A percentile compares a stretch with the other conserved stretches of the same genome.
phyloP scores from a whole-genome alignment of 1,139 yeast species.

The Blastobotrys raffinosifermentans region DNA sequence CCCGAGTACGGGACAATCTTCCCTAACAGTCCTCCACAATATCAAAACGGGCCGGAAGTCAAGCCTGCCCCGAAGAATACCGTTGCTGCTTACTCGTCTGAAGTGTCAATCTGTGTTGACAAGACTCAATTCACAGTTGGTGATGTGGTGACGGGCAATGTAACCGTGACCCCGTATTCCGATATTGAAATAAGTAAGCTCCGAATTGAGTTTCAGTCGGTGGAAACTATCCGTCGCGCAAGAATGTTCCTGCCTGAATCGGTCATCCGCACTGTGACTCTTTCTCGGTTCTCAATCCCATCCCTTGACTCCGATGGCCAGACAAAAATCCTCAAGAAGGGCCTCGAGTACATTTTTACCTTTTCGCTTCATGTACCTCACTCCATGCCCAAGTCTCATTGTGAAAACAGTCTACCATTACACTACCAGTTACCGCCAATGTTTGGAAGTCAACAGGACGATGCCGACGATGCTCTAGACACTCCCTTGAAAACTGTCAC shows the following conservation, averaged over 20 bases:
- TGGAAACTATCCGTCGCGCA: constrained; percentile 7
- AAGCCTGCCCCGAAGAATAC: no score
- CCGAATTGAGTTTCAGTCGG: constrained; percentile 8
- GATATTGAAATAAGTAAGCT: constrained; percentile 7
- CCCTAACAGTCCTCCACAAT: no score
- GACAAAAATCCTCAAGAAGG: constrained; percentile 13
- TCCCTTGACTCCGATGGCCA: constrained; percentile 16
- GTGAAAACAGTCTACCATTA: constrained; percentile 6
- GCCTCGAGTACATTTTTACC: constrained; percentile 16
- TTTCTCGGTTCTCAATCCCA: no score
- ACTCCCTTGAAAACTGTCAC: constrained; percentile 9
- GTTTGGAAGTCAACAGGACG: constrained; percentile 8
- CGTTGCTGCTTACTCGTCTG: no score
- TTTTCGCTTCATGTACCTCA: constrained; percentile 19
- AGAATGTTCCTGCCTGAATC: no score
- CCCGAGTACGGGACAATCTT: no score
- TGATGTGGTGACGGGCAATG: constrained; percentile 8
- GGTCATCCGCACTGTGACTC: no score
- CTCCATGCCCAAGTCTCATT: constrained; percentile 5
- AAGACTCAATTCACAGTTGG: constrained; percentile 11
- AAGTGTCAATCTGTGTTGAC: no score
- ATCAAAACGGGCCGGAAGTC: no score
- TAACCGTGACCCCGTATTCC: constrained; percentile 3
- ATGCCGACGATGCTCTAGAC: constrained; percentile 8
- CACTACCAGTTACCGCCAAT: constrained; percentile 14